A percentile compares a stretch with the other conserved stretches of the same genome.
These are phyloP conservation scores for Physcomitrellopsis africana DNA, from an alignment of 225 moss, liverwort and hornwort species.

Conservation along the genomic window DNA sequence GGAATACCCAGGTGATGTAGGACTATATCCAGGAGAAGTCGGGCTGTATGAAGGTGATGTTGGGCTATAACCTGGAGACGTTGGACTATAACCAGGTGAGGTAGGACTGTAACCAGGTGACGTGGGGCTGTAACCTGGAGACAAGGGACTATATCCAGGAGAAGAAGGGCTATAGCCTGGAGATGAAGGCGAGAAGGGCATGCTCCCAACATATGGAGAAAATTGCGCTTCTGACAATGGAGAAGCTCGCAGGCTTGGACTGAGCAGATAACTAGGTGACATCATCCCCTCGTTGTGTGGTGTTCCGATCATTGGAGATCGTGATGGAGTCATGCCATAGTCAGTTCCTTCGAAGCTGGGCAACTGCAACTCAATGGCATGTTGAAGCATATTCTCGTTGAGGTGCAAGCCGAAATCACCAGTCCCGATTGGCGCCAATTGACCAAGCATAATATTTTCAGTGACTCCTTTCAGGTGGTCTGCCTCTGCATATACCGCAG, in stretches of 20 bases:
- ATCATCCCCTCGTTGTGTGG: slow-evolving; percentile 96
- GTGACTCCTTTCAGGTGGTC: slow-evolving; percentile 98
- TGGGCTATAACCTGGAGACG: slow-evolving; percentile 82
- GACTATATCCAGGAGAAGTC: slow-evolving; percentile 71
- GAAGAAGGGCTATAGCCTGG: slow-evolving; percentile 88
- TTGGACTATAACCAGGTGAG: slow-evolving; percentile 79
- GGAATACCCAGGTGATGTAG: slow-evolving; percentile 86
- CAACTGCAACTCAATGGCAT: slow-evolving; percentile 97
- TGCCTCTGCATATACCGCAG: slow-evolving; percentile 95
- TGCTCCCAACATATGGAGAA: slow-evolving; percentile 88
- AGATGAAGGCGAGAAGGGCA: slow-evolving; percentile 87
- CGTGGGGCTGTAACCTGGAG: slow-evolving; percentile 83
- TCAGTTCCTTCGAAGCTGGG: slow-evolving; percentile 91
- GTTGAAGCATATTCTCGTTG: slow-evolving; percentile 97
- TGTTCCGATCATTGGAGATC: slow-evolving; percentile 89
- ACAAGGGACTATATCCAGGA: slow-evolving; percentile 78
- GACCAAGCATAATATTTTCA: slow-evolving; percentile 98
- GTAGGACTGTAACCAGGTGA: slow-evolving; percentile 82
- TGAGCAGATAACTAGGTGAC: slow-evolving; percentile 94
- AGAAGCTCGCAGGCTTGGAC: slow-evolving; percentile 85
- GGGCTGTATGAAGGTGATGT: slow-evolving; percentile 88
- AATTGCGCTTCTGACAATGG: slow-evolving; percentile 88
- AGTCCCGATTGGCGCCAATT: slow-evolving; percentile 95
- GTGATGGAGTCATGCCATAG: slow-evolving; percentile 83
- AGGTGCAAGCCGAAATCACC: slow-evolving; percentile 92